Conservation (phyloP, 2,329 filamentous ascomycete species). For the Pseudogymnoascus sp. region DNA sequence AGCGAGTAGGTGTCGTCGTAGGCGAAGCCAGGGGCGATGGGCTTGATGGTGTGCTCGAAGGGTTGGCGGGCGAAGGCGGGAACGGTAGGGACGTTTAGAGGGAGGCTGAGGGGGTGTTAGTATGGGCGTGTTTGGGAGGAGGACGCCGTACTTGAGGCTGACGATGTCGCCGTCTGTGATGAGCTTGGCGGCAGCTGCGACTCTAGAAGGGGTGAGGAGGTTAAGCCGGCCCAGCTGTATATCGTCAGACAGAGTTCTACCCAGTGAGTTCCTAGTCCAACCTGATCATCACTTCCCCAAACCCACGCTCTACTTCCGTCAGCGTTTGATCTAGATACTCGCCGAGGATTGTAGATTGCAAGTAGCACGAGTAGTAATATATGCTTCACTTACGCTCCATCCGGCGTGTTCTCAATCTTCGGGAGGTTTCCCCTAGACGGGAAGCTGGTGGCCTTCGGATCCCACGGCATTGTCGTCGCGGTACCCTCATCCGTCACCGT, state of each 20-base stretch:
- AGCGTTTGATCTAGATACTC: background rate
- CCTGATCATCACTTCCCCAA: slow-evolving; percentile 26
- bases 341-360: background rate
- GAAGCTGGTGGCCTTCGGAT: slow-evolving; percentile 25
- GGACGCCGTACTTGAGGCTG: slow-evolving; percentile 27
- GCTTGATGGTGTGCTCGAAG: slow-evolving; percentile 28
- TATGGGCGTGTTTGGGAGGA: background rate
- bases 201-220: slow-evolving; percentile 36
- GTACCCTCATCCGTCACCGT: slow-evolving; percentile 13
- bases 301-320: slow-evolving; percentile 21
- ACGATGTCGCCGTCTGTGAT: slow-evolving; percentile 36
- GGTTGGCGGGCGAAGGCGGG: slow-evolving; percentile 29
- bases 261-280: background rate
- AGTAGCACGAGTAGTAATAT: background rate
- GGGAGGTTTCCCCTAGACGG: slow-evolving; percentile 23
- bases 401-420: slow-evolving; percentile 22
- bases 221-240: slow-evolving; percentile 38
- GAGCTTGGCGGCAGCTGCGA: slow-evolving; percentile 34
- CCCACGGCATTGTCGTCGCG: slow-evolving; percentile 23
- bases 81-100: slow-evolving; percentile 27
- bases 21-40: slow-evolving; percentile 25
- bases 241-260: background rate
- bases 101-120: slow-evolving; percentile 17
- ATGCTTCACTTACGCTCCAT: slow-evolving; percentile 16
- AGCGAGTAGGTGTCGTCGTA: slow-evolving; percentile 55